phyloP scores from a whole-genome alignment of 306 rosid species.

The Dalbergia cochinchinensis region DNA sequence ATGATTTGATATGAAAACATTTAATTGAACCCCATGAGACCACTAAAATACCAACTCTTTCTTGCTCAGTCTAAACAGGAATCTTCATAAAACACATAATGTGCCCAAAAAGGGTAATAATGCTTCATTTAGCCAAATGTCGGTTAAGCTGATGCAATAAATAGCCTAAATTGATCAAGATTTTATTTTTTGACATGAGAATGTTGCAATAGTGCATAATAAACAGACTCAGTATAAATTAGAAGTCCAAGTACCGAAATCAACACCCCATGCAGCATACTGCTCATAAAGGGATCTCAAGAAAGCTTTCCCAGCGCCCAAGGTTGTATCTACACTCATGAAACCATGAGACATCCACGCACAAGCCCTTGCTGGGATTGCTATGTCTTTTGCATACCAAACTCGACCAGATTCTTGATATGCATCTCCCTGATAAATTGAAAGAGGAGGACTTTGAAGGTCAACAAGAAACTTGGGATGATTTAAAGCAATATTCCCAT shows the following conservation, averaged over 20 bases:
- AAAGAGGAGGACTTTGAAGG: slow-evolving; percentile 32
- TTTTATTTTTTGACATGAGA: slow-evolving; percentile 8
- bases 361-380: slow-evolving; percentile 75
- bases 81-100: slow-evolving; percentile 7
- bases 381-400: slow-evolving; percentile 87
- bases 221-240: slow-evolving; percentile 34
- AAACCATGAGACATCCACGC: slow-evolving; percentile 92
- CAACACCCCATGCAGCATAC: slow-evolving; percentile 94
- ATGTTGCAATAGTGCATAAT: slow-evolving; percentile 16
- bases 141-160: slow-evolving; percentile 32
- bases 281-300: slow-evolving; percentile 86
- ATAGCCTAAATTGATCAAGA: slow-evolving; percentile 21
- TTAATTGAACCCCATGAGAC: neutral
- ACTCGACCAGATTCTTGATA: slow-evolving; percentile 74
- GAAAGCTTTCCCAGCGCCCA: slow-evolving; percentile 93
- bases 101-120: neutral
- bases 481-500: slow-evolving; percentile 28
- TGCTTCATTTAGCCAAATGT: slow-evolving; percentile 22
- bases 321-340: slow-evolving; percentile 80
- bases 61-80: neutral
- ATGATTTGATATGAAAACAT: neutral
- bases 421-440: slow-evolving; percentile 62
- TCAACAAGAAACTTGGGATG: slow-evolving; percentile 45
- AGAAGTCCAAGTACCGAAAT: slow-evolving; percentile 72
- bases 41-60: slow-evolving; percentile 6